phyloP scores from a whole-genome alignment of 139 green algal species.

The Axilococcus clingmanii region DNA sequence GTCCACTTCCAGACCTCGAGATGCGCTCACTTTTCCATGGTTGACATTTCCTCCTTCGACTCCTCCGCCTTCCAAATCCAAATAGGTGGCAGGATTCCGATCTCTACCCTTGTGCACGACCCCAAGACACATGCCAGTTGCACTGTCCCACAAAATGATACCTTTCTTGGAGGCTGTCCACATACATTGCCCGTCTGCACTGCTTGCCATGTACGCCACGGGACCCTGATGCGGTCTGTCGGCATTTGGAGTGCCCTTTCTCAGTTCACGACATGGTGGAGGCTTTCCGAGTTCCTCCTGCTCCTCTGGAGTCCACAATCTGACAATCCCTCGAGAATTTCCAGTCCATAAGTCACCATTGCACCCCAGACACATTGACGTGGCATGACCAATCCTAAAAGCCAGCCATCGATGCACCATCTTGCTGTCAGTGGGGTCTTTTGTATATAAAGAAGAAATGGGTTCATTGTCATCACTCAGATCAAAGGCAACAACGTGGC shows the following conservation, averaged over 20 bases:
- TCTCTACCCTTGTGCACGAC: constrained; percentile 14
- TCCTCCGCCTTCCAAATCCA: too few species aligned
- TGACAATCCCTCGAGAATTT: constrained; percentile 36
- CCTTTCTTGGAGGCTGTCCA: constrained; percentile 38
- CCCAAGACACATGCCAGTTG: constrained; percentile 29
- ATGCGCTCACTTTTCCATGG: not conserved
- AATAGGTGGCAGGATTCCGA: too few species aligned
- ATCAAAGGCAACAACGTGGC: constrained; percentile 20
- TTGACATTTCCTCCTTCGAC: too few species aligned
- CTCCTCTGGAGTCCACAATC: constrained; percentile 26
- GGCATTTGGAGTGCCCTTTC: constrained; percentile 18
- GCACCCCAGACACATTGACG: constrained; percentile 25
- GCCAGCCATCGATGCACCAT: constrained; percentile 24
- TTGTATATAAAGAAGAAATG: not conserved
- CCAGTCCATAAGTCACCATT: constrained; percentile 63
- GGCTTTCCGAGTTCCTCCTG: not conserved
- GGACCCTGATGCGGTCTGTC: constrained; percentile 20
- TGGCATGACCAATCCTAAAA: constrained; percentile 26
- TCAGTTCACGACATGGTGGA: constrained; percentile 24
- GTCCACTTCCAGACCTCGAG: constrained; percentile 30
- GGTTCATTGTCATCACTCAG: not conserved
- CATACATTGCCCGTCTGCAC: constrained; percentile 37
- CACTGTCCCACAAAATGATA: constrained; percentile 49
- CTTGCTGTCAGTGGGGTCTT: too few species aligned
- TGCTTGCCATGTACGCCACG: constrained; percentile 17